A percentile compares a stretch with the other conserved stretches of the same genome.
Conservation (phyloP, 179 eudicot species). For the Camellia oleifera region DNA sequence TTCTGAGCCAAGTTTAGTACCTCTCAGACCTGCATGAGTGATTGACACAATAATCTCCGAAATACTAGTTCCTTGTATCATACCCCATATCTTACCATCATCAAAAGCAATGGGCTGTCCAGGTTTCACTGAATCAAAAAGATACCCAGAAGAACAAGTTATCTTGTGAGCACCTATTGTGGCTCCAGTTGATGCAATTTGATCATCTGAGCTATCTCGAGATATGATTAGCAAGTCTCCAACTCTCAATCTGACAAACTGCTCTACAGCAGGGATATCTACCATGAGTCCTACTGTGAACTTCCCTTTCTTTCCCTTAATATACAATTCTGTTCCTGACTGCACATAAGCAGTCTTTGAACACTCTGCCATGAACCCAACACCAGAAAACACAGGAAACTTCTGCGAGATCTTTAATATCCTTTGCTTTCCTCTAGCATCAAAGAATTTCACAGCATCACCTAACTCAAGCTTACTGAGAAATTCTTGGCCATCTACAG, state of each 20-base stretch:
- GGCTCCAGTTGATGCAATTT: conserved; percentile 13
- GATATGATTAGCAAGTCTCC: conserved; percentile 48
- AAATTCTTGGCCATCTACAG: conserved; percentile 33
- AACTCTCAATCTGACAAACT: conserved; percentile 42
- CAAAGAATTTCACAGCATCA: conserved; percentile 40
- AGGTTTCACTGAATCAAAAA: conserved; percentile 50
- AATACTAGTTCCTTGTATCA: conserved; percentile 39
- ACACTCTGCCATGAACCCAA: conserved; percentile 44
- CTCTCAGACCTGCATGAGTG: conserved; percentile 40
- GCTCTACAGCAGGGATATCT: conserved; percentile 41
- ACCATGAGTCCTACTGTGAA: conserved; percentile 31
- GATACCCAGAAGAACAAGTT: conserved; percentile 43
- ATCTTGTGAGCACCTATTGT: conserved; percentile 26
- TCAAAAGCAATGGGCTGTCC: conserved; percentile 48
- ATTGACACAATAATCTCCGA: conserved; percentile 43
- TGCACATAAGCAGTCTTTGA: conserved; percentile 34
- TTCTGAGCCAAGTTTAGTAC: conserved; percentile 46
- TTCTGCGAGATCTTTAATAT: conserved; percentile 30
- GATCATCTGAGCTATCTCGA: conserved; percentile 32
- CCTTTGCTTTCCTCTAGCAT: conserved; percentile 49
- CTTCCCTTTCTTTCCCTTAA: conserved; percentile 33
- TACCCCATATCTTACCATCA: conserved; percentile 55
- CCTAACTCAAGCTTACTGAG: conserved; percentile 36
- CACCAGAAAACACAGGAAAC: conserved; percentile 37
- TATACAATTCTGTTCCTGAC: conserved; percentile 30